phyloP scores from a whole-genome alignment of 2,329 filamentous ascomycete species.

The Lachnellula suecica region DNA sequence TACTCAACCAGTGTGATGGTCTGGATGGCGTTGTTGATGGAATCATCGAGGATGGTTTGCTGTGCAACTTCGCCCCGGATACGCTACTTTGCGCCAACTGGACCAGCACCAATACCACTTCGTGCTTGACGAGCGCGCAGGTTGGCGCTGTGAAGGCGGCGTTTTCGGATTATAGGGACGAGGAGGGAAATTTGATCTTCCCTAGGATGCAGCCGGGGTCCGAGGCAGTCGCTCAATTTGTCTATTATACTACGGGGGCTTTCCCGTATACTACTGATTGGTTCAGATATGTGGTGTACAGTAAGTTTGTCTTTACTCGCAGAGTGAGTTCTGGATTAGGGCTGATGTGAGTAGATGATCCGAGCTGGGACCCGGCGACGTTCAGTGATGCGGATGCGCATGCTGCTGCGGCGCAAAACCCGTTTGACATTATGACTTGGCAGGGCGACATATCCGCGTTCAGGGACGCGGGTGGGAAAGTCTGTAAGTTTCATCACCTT shows the following conservation, averaged over 20 bases:
- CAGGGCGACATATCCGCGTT: slow-evolving; percentile 22
- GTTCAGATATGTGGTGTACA: slow-evolving; percentile 47
- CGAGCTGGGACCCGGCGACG: slow-evolving; percentile 38
- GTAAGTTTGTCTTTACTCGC: slow-evolving; percentile 3
- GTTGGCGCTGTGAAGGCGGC: slow-evolving; percentile 42
- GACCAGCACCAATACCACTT: slow-evolving; percentile 30
- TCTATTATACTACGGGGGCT: slow-evolving; percentile 31
- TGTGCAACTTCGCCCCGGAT: slow-evolving; percentile 34
- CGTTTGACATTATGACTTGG: slow-evolving; percentile 20
- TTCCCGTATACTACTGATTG: slow-evolving; percentile 46
- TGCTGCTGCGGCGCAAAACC: slow-evolving; percentile 18
- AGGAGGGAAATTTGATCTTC: slow-evolving; percentile 45
- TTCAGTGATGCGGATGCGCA: slow-evolving; percentile 37
- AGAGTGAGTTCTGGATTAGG: too few species aligned
- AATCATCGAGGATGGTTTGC: slow-evolving; percentile 38
- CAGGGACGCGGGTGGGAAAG: slow-evolving; percentile 18
- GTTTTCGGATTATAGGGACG: slow-evolving; percentile 41
- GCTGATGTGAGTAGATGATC: slow-evolving; percentile 23
- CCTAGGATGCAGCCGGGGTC: slow-evolving; percentile 36
- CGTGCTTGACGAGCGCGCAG: slow-evolving; percentile 44
- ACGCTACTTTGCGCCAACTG: slow-evolving; percentile 19
- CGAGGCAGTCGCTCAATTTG: background rate
- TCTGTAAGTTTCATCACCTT: slow-evolving; percentile 6
- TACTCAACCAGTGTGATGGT: slow-evolving; percentile 37
- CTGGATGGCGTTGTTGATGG: slow-evolving; percentile 39